phyloP scores from a whole-genome alignment of 2,329 filamentous ascomycete genomes.

The Lasiodiplodia sp. region DNA sequence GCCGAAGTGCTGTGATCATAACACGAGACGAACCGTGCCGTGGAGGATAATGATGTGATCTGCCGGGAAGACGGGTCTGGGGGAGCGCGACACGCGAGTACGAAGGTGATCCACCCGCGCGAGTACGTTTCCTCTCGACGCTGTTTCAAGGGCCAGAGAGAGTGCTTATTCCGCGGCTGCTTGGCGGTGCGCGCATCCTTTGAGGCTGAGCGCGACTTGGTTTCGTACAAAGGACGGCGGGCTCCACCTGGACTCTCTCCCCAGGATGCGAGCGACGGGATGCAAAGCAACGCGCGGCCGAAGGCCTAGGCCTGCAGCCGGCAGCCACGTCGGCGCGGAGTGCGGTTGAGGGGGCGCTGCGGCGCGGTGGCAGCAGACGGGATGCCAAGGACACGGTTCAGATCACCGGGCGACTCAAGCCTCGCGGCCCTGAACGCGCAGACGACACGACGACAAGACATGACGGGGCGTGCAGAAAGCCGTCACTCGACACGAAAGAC shows the following conservation, averaged over 20 bases:
- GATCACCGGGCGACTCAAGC: slow-evolving; percentile 29
- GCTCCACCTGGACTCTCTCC: not conserved
- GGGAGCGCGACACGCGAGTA: slow-evolving; percentile 16
- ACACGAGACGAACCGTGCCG: slow-evolving; percentile 18
- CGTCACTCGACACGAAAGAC: slow-evolving; percentile 24
- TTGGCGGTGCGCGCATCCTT: slow-evolving; percentile 17
- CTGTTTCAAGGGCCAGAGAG: not conserved
- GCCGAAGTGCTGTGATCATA: not conserved
- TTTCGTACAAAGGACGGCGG: not conserved
- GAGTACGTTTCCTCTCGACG: not conserved
- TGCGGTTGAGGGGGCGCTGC: not conserved
- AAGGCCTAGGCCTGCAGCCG: not conserved
- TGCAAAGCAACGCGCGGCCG: slow-evolving; percentile 2
- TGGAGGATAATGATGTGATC: slow-evolving; percentile 17
- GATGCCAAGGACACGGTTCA: slow-evolving; percentile 19
- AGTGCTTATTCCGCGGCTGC: slow-evolving; percentile 23
- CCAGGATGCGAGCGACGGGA: not conserved
- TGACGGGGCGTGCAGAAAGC: slow-evolving; percentile 29
- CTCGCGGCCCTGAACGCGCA: slow-evolving; percentile 13
- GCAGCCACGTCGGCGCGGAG: slow-evolving; percentile 1
- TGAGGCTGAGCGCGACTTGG: slow-evolving; percentile 8
- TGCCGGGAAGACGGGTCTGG: slow-evolving; percentile 6
- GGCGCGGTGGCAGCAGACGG: not conserved
- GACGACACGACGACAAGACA: slow-evolving; percentile 29
- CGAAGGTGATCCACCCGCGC: slow-evolving; percentile 20